phyloP scores from a whole-genome alignment of 345 rosid species.

The Lenwebbia sp. region DNA sequence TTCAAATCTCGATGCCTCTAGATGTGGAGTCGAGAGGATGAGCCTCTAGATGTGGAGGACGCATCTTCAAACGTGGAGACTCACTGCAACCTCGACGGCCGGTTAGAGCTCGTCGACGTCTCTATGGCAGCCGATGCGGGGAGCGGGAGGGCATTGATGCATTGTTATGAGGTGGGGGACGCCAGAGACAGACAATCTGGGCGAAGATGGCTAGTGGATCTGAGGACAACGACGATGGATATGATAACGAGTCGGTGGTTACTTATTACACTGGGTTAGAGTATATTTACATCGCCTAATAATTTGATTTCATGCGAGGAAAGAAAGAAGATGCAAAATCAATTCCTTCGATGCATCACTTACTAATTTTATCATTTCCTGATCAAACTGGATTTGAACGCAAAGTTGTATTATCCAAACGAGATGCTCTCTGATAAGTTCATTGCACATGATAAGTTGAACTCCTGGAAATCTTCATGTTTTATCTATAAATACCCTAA shows the following conservation, averaged over 20 bases:
- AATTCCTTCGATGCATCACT: background rate
- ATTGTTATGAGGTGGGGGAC: too few species aligned
- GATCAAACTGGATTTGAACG: background rate
- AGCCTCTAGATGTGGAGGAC: background rate
- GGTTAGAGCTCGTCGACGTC: too few species aligned
- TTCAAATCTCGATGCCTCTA: background rate
- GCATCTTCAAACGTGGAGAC: background rate
- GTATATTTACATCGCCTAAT: background rate
- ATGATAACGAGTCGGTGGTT: background rate
- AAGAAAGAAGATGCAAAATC: background rate
- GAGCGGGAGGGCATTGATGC: too few species aligned
- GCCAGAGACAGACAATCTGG: too few species aligned
- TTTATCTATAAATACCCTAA: background rate
- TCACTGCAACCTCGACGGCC: background rate
- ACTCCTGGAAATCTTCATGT: background rate
- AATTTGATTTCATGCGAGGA: background rate
- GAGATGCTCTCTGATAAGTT: background rate
- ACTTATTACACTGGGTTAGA: rapidly evolving
- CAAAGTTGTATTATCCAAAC: background rate
- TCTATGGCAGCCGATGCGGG: too few species aligned
- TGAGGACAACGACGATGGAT: background rate
- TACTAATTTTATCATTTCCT: background rate
- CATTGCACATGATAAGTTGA: background rate
- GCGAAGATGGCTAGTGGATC: too few species aligned
- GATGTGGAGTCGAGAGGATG: background rate